phyloP scores from a whole-genome alignment of 768 basidiomycete genomes.

The Coprinopsis sp. region DNA sequence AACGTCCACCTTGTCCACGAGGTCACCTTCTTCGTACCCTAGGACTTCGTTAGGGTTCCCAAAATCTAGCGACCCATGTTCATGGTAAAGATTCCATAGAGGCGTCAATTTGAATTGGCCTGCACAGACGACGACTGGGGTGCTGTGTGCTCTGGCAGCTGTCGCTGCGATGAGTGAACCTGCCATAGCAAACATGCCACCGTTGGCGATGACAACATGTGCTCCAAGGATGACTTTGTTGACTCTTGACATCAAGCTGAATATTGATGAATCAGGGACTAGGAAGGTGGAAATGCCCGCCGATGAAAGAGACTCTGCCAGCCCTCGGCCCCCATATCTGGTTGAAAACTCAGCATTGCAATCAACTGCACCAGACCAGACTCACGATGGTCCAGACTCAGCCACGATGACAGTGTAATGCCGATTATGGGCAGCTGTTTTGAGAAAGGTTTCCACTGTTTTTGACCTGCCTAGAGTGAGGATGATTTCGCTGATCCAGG shows the following conservation, averaged over 20 bases:
- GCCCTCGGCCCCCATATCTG: slow-evolving; percentile 81
- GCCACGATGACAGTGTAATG: slow-evolving; percentile 96
- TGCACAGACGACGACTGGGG: slow-evolving; percentile 88
- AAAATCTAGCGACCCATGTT: slow-evolving; percentile 80
- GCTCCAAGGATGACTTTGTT: slow-evolving; percentile 96
- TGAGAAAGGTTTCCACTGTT: slow-evolving; percentile 92
- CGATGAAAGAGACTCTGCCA: slow-evolving; percentile 77
- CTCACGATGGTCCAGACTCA: slow-evolving; percentile 90
- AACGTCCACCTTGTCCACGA: slow-evolving; percentile 87
- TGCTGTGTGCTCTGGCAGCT: slow-evolving; percentile 85
- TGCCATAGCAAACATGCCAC: slow-evolving; percentile 87
- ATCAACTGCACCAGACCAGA: slow-evolving; percentile 35
- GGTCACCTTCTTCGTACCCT: slow-evolving; percentile 71
- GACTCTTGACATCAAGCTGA: slow-evolving; percentile 92
- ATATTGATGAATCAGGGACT: slow-evolving; percentile 93
- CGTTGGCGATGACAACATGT: slow-evolving; percentile 94
- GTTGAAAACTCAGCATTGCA: slow-evolving; percentile 2
- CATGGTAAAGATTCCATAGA: slow-evolving; percentile 82
- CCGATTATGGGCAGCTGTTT: slow-evolving; percentile 81
- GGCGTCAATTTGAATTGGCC: slow-evolving; percentile 98
- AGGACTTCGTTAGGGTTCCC: slow-evolving; percentile 59
- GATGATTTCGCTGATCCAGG: slow-evolving; percentile 80
- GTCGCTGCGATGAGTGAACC: slow-evolving; percentile 83
- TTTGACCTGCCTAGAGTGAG: slow-evolving; percentile 78
- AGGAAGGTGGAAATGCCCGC: slow-evolving; percentile 92